Conservation (phyloP, 805 yeast genomes). For the Yarrowia divulgata region DNA sequence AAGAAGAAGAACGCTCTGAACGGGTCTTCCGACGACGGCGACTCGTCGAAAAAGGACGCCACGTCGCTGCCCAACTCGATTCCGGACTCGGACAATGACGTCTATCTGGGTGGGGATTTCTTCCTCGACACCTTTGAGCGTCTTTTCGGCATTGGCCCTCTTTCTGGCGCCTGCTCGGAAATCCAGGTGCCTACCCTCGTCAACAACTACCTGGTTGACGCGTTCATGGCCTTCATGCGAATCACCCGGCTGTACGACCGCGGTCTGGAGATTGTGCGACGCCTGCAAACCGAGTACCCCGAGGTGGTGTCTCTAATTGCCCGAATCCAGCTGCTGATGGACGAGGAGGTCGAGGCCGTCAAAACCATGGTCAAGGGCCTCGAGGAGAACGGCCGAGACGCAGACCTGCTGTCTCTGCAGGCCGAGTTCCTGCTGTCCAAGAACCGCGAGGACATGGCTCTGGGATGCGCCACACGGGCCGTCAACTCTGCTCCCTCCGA, state of each 20-base stretch:
- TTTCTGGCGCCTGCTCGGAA: conserved; percentile 70
- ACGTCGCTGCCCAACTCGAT: conserved; percentile 14
- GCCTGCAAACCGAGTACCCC: conserved; percentile 58
- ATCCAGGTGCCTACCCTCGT: conserved; percentile 70
- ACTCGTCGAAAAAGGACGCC: conserved; percentile 52
- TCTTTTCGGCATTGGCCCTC: conserved; percentile 70
- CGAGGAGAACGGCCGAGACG: conserved; percentile 59
- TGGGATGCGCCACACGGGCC: conserved; percentile 64
- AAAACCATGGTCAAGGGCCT: conserved; percentile 54
- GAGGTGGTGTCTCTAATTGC: conserved; percentile 63
- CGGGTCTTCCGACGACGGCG: conserved; percentile 9
- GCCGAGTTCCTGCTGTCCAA: conserved; percentile 67
- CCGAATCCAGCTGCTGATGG: conserved; percentile 52
- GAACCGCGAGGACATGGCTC: conserved; percentile 62
- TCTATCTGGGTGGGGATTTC: conserved; percentile 51
- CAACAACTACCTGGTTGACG: conserved; percentile 76
- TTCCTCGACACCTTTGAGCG: conserved; percentile 72
- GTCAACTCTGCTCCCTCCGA: conserved; percentile 77
- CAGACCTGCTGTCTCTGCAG: conserved; percentile 66
- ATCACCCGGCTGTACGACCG: conserved; percentile 69
- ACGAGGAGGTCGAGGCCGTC: conserved; percentile 60
- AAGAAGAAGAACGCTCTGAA: conserved; percentile 19
- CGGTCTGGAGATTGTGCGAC: conserved; percentile 65
- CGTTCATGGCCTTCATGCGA: conserved; percentile 68
- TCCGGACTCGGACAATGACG: conserved; percentile 33